phyloP scores from a whole-genome alignment of 345 rosid species.

The Trapa bicornis region DNA sequence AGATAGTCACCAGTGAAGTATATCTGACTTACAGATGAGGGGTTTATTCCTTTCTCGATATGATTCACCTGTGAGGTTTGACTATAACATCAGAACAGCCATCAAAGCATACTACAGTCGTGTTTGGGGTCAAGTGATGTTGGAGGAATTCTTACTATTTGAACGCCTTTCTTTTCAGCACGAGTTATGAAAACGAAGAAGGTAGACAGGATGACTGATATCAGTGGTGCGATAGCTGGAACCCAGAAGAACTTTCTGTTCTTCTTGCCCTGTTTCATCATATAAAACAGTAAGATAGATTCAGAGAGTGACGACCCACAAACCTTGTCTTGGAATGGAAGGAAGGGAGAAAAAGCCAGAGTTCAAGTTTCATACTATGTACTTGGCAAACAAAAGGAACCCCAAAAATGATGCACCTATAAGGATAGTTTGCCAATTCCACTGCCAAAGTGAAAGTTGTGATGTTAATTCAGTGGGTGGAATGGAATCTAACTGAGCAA shows the following conservation, averaged over 20 bases:
- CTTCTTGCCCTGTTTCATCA: slow-evolving; percentile 62
- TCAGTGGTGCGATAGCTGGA: slow-evolving; percentile 82
- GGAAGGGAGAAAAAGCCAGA: not conserved
- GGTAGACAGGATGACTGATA: slow-evolving; percentile 76
- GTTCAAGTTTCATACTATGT: slow-evolving; percentile 39
- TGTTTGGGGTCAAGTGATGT: not conserved
- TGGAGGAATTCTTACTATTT: slow-evolving; percentile 42
- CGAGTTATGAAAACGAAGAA: slow-evolving; percentile 77
- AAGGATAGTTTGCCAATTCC: slow-evolving; percentile 92
- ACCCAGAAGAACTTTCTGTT: slow-evolving; percentile 75
- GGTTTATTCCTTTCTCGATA: slow-evolving; percentile 72
- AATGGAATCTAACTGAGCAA: not conserved
- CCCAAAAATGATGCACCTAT: slow-evolving; percentile 67
- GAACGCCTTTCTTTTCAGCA: slow-evolving; percentile 82
- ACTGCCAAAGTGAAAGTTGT: slow-evolving; percentile 31
- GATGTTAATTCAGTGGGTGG: not conserved
- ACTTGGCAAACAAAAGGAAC: slow-evolving; percentile 63
- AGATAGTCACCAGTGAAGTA: slow-evolving; percentile 57
- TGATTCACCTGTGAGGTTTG: slow-evolving; percentile 49
- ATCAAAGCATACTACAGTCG: not conserved
- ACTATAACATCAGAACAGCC: slow-evolving; percentile 3
- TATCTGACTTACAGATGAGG: slow-evolving; percentile 50
- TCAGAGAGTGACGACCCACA: not conserved
- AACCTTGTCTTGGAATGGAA: not conserved
- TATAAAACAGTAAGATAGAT: not conserved